Conservation (phyloP, 1,284 basidiomycete genomes). For the Gastroboletus turbinatus region DNA sequence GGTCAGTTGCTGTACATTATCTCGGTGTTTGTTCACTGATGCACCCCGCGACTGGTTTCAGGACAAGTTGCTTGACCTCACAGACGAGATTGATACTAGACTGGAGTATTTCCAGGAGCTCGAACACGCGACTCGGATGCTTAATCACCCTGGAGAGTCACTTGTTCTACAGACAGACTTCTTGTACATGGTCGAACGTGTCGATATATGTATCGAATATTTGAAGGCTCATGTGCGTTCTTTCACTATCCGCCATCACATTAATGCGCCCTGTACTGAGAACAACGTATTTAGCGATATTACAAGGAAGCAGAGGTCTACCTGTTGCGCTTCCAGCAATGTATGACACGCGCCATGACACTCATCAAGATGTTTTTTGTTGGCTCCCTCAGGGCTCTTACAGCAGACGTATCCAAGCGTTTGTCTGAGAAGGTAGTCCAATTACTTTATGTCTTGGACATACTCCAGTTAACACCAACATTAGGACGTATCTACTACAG, state of each 20-base stretch:
- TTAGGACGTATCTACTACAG: slow-evolving; percentile 79
- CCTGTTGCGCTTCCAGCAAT: slow-evolving; percentile 90
- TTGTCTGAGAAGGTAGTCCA: slow-evolving; percentile 67
- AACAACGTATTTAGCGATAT: slow-evolving; percentile 58
- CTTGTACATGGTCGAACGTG: slow-evolving; percentile 88
- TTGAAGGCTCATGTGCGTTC: slow-evolving; percentile 76
- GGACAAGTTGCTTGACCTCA: slow-evolving; percentile 76
- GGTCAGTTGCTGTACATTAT: slow-evolving; percentile 41
- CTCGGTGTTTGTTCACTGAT: slow-evolving; percentile 1
- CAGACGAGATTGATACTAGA: slow-evolving; percentile 73
- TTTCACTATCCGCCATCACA: not conserved
- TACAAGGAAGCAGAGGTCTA: slow-evolving; percentile 91
- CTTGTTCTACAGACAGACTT: slow-evolving; percentile 88
- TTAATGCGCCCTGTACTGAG: slow-evolving; percentile 2
- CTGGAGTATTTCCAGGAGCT: slow-evolving; percentile 91
- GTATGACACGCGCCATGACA: slow-evolving; percentile 94
- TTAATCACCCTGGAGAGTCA: slow-evolving; percentile 89
- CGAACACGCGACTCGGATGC: slow-evolving; percentile 84
- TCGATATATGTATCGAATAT: slow-evolving; percentile 90
- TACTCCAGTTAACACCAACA: not conserved
- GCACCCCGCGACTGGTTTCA: slow-evolving; percentile 23
- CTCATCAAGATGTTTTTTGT: slow-evolving; percentile 94
- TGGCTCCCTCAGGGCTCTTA: slow-evolving; percentile 72
- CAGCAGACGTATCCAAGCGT: slow-evolving; percentile 71
- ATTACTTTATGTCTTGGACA: not conserved